Evolutionary conservation across 169 alveolate genomes (phyloP), one percentile per base, ranked within the genome.

Genomic region (Eimeria nieschulzi): DNA sequence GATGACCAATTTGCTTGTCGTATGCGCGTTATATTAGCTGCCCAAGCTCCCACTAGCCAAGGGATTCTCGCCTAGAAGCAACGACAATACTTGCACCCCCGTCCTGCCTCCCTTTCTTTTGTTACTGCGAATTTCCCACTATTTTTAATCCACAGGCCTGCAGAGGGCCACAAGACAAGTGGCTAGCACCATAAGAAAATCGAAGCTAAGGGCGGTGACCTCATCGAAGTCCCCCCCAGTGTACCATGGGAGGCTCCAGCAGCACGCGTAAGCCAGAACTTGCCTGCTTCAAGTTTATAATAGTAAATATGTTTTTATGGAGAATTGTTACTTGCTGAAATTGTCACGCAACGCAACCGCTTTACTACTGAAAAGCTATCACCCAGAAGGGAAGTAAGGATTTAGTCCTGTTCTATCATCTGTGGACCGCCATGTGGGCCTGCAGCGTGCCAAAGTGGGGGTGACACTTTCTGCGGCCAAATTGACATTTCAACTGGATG

Each of bases 161-260:
- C 15, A 17, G 23, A 26, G 59, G 33, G 59, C 72, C 56, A 1
- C 55, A 6, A 63, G 61, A 26, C 73, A 21, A 53, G 73, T 71
- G 15, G 25, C 53, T 23, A 21, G 21, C 72, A 79, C 33, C 87
- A 26, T 66, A 21, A 55, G 51, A 19, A 59, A 59, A 2, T 15
- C 23, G 5, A 59, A 5, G 68, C 3, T 33, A 33, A 5, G n/a
- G 23, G 68, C 68, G 23, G 68, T 59, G 68, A 59, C 68, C 68
- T 19, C 5, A 19, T 19, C 1, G 23, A 19, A 59, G 68, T 59
- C 9, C 23, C 15, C 2, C 15, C 68, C 5, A 1, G n/a, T 59
- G 71, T 53, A 55, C 90, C 59, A 82, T 82, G 90, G 90, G 90
- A 61, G 90, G 90, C 78, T 59, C 56, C 54, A 82, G 63, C 90